phyloP scores from a whole-genome alignment of 1,284 basidiomycete genomes.

The Hortiboletus rubellus region DNA sequence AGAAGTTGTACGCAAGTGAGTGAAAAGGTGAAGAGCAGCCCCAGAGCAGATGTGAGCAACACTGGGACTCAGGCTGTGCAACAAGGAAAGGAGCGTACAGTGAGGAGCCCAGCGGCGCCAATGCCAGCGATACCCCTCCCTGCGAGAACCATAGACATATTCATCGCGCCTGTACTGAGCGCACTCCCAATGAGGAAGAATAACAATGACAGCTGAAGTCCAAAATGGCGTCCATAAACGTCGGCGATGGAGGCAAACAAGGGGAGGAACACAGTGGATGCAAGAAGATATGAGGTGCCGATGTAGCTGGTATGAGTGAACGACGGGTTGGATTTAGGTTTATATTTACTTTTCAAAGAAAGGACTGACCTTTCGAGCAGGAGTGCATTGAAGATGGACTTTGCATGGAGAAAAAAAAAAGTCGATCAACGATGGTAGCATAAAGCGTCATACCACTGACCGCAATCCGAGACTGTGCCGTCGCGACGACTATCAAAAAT shows the following conservation, averaged over 20 bases:
- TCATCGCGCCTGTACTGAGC: conserved; percentile 46
- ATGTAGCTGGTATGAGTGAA: conserved; percentile 38
- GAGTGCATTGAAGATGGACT: conserved; percentile 47
- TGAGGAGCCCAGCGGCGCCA: conserved; percentile 49
- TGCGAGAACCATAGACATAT: conserved; percentile 47
- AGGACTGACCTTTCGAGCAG: conserved; percentile 43
- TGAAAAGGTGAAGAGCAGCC: not conserved
- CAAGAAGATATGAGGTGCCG: conserved; percentile 50
- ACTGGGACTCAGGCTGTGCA: too few relatives aligned
- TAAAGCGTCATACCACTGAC: conserved; percentile 29
- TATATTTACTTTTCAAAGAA: not conserved
- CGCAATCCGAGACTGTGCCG: conserved; percentile 52
- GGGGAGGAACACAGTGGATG: conserved; percentile 54
- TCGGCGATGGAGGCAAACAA: conserved; percentile 51
- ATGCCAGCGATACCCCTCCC: conserved; percentile 51
- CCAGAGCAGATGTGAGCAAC: not conserved
- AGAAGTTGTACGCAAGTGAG: too few relatives aligned
- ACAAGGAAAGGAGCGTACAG: conserved; percentile 33
- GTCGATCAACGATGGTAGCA: not conserved
- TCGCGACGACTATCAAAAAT: conserved; percentile 46
- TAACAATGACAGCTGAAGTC: conserved; percentile 45
- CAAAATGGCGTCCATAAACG: conserved; percentile 48
- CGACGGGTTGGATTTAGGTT: not conserved
- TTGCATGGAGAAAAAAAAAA: conserved; percentile 8
- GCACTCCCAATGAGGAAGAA: conserved; percentile 49